A percentile compares a stretch with the other conserved stretches of the same genome.
Conservation (phyloP, 148 eudicot species). For the Vaccinium darrowii region DNA sequence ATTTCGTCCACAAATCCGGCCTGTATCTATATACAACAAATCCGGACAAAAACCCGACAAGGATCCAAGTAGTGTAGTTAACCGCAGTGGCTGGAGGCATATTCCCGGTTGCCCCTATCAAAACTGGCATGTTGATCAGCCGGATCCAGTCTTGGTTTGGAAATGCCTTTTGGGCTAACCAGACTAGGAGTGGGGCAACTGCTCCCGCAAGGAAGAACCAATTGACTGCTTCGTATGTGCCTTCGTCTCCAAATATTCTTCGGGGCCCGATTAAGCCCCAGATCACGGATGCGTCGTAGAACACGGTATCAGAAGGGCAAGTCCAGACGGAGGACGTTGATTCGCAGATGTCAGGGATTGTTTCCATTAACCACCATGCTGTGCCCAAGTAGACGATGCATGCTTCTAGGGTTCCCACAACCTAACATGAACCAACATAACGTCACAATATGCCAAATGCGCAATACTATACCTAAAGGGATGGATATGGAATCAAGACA, state of each 20-base stretch:
- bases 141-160: constrained; percentile 84
- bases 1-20: constrained; percentile 77
- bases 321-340: constrained; percentile 70
- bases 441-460: neutral
- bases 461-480: neutral
- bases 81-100: constrained; percentile 99
- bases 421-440: constrained; percentile 22
- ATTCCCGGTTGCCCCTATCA: constrained; percentile 67
- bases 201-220: constrained; percentile 93
- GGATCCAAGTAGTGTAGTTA: constrained; percentile 84
- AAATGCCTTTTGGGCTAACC: constrained; percentile 71
- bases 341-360: constrained; percentile 76
- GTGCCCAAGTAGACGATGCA: constrained; percentile 65
- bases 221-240: constrained; percentile 62
- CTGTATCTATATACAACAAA: constrained; percentile 72
- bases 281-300: constrained; percentile 90
- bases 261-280: constrained; percentile 94
- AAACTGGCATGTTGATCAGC: constrained; percentile 84
- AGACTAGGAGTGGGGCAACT: constrained; percentile 74
- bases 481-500: too few species aligned
- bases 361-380: constrained; percentile 98
- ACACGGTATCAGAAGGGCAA: constrained; percentile 81
- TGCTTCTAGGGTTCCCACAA: constrained; percentile 81
- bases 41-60: constrained; percentile 80
- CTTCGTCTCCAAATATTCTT: constrained; percentile 74